Percentiles rank a stretch among this genome's conserved stretches.
These are phyloP conservation scores for Candida germanica DNA, from an alignment of 805 yeast species.

Conservation along the genomic window DNA sequence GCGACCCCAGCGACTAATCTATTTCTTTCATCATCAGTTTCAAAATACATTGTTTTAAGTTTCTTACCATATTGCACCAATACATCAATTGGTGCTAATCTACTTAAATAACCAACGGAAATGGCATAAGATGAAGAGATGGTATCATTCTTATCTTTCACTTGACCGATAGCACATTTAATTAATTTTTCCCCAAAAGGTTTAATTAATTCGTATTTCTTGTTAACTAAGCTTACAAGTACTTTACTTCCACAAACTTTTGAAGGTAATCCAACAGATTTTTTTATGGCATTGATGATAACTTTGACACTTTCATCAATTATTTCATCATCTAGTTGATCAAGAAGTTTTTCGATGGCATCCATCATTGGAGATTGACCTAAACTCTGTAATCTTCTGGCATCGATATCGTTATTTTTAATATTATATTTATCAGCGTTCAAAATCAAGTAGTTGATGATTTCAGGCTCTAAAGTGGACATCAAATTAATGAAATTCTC, in stretches of 20 bases:
- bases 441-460: slow-evolving; percentile 76
- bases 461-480: slow-evolving; percentile 90
- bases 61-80: slow-evolving; percentile 52
- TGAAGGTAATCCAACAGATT: slow-evolving; percentile 85
- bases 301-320: slow-evolving; percentile 48
- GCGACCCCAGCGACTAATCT: slow-evolving; percentile 58
- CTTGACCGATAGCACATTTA: slow-evolving; percentile 52
- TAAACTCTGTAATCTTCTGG: slow-evolving; percentile 67
- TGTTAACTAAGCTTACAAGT: slow-evolving; percentile 58
- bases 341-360: slow-evolving; percentile 70
- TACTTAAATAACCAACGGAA: slow-evolving; percentile 74
- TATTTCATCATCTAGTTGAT: slow-evolving; percentile 47
- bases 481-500: slow-evolving; percentile 67
- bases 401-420: slow-evolving; percentile 69
- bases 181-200: slow-evolving; percentile 64
- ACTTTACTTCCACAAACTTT: slow-evolving; percentile 81
- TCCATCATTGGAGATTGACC: slow-evolving; percentile 87
- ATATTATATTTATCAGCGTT: slow-evolving; percentile 88
- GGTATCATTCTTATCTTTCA: slow-evolving; percentile 68
- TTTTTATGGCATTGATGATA: slow-evolving; percentile 55
- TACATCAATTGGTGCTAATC: slow-evolving; percentile 52
- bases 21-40: slow-evolving; percentile 44
- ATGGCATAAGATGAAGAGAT: slow-evolving; percentile 74
- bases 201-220: slow-evolving; percentile 44
- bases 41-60: slow-evolving; percentile 58